phyloP scores from a whole-genome alignment of 352 stramenopile species.

The Pythium dissimile region DNA sequence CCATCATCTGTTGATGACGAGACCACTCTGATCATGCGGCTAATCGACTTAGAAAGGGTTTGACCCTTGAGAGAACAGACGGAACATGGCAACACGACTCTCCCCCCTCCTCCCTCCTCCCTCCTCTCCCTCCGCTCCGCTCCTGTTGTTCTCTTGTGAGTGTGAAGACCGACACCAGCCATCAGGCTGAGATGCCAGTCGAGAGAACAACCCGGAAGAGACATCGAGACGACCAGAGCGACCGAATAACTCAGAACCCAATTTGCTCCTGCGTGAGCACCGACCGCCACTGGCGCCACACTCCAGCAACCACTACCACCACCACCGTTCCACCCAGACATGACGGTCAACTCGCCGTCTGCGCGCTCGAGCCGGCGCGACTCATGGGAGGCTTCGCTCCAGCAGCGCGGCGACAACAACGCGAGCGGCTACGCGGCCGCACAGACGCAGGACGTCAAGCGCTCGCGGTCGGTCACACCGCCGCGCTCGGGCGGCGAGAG shows the following conservation, averaged over 20 bases:
- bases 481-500: slow-evolving; percentile 16
- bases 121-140: too few relatives aligned
- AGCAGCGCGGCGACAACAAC: slow-evolving; percentile 6
- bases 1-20: neutral
- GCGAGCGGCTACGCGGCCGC: neutral
- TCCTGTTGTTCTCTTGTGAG: too few relatives aligned
- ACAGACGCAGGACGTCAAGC: neutral
- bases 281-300: neutral
- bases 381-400: slow-evolving; percentile 10
- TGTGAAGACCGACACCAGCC: neutral
- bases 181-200: neutral
- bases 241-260: slow-evolving; percentile 8
- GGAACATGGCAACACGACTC: neutral
- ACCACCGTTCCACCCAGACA: too few relatives aligned
- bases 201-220: neutral
- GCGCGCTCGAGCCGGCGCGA: slow-evolving; percentile 14
- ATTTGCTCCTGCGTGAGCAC: neutral
- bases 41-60: slow-evolving; percentile 2
- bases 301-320: too few relatives aligned
- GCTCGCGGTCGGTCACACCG: neutral
- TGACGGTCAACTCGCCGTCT: slow-evolving; percentile 11
- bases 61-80: slow-evolving; percentile 1
- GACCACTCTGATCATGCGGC: neutral
- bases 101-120: slow-evolving; percentile 2
- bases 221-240: neutral